phyloP scores from a whole-genome alignment of 2,329 filamentous ascomycete species.

The Xylaria sp. region DNA sequence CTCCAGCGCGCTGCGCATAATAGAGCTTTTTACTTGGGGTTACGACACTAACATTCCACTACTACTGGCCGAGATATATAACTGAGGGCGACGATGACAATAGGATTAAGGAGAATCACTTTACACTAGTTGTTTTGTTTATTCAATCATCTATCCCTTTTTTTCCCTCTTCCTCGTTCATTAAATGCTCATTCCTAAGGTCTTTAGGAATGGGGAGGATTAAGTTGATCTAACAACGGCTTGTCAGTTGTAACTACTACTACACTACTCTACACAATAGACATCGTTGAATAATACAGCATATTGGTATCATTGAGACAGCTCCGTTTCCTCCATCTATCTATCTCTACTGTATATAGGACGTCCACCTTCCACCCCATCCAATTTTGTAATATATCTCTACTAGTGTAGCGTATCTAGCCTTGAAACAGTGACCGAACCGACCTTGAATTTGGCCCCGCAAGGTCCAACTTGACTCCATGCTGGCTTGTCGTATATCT shows the following conservation, averaged over 20 bases:
- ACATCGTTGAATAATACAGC: background rate
- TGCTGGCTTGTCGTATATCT: background rate
- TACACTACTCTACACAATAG: too few relatives aligned
- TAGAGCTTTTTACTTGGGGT: background rate
- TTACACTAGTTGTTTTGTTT: too few relatives aligned
- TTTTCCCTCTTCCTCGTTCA: too few relatives aligned
- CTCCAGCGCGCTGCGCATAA: background rate
- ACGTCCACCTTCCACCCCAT: background rate
- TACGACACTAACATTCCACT: slow-evolving; percentile 5
- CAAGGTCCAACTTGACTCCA: background rate
- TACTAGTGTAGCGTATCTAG: background rate
- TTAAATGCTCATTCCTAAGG: too few relatives aligned
- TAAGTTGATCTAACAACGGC: too few relatives aligned
- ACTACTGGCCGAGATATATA: too few relatives aligned
- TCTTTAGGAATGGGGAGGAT: too few relatives aligned
- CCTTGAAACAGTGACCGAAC: background rate
- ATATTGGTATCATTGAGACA: background rate
- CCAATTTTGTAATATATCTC: background rate
- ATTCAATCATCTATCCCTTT: too few relatives aligned
- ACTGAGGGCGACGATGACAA: too few relatives aligned
- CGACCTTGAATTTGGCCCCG: background rate
- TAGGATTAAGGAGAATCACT: too few relatives aligned
- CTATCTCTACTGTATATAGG: background rate
- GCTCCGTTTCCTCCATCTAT: background rate
- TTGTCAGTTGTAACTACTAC: too few relatives aligned